Conservation (phyloP, 345 rosid genomes). For the Laguncularia racemosa region DNA sequence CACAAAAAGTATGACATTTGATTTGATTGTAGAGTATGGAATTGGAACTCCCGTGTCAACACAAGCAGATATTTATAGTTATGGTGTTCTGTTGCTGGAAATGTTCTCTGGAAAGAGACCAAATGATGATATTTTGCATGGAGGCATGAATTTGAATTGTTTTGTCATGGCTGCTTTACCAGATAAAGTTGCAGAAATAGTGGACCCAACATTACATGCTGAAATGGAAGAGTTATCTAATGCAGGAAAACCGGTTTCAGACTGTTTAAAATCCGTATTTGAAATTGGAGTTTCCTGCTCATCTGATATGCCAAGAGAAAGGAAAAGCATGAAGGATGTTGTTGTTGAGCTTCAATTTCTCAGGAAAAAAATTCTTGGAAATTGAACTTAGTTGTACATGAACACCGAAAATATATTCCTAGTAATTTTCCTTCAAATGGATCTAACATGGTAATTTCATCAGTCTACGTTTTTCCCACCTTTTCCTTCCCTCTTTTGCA, state of each 20-base stretch:
- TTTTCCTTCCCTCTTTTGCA: too few species aligned
- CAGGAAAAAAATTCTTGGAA: not conserved
- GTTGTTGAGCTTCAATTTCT: not conserved
- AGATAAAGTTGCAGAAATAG: conserved; percentile 2
- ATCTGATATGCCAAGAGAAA: conserved; percentile 3
- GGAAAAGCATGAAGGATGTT: not conserved
- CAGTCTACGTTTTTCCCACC: too few species aligned
- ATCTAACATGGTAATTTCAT: too few species aligned
- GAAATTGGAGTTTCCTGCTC: conserved; percentile 18
- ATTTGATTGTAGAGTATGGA: conserved; percentile 15
- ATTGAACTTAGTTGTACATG: too few species aligned
- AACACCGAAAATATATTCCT: too few species aligned
- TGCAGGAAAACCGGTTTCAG: not conserved
- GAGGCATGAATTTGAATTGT: conserved; percentile 8
- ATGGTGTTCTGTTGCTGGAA: conserved; percentile 19
- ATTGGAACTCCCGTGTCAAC: conserved; percentile 7
- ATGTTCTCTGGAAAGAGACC: conserved; percentile 15
- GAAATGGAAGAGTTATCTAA: not conserved
- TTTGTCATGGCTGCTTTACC: conserved; percentile 9
- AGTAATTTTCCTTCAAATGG: too few species aligned
- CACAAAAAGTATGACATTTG: not conserved
- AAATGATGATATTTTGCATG: conserved; percentile 7
- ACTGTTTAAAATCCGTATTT: conserved; percentile 1
- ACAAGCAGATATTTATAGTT: conserved; percentile 18
- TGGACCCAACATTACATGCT: conserved; percentile 8